Conservation (phyloP, 345 rosid genomes). For the Eucalyptus marginata region DNA sequence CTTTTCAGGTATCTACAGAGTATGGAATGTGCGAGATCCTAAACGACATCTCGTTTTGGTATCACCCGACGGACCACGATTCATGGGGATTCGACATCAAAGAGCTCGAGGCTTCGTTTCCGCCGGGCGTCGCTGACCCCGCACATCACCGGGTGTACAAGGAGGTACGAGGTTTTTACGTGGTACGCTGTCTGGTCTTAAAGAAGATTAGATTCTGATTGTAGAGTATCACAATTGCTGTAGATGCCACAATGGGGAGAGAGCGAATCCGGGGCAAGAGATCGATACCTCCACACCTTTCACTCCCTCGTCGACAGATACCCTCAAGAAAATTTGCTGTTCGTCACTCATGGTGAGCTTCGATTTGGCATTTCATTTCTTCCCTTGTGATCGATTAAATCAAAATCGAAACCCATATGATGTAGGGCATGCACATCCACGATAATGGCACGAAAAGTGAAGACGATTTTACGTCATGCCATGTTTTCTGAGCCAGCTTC, state of each 20-base stretch:
- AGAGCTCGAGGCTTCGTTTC: conserved; percentile 49
- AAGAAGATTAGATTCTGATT: not conserved
- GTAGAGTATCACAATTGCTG: not conserved
- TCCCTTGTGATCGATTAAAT: not conserved
- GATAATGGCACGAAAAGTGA: not conserved
- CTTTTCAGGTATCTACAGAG: conserved; percentile 51
- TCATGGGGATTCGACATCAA: conserved; percentile 34
- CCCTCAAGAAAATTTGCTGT: conserved; percentile 67
- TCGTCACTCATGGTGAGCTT: conserved; percentile 66
- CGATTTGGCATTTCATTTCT: not conserved
- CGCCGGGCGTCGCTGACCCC: conserved; percentile 38
- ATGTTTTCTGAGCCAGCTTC: not conserved
- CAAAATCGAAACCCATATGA: not conserved
- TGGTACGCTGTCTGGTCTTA: not conserved
- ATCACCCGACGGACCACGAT: conserved; percentile 26
- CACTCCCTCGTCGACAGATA: conserved; percentile 60
- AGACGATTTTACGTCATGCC: not conserved
- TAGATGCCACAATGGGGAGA: conserved; percentile 84
- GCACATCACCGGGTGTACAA: not conserved
- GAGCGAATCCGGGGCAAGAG: conserved; percentile 17
- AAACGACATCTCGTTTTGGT: conserved; percentile 39
- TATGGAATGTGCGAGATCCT: conserved; percentile 79
- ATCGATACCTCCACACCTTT: conserved; percentile 33
- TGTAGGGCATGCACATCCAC: not conserved
- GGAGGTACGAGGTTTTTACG: not conserved